Evolutionary conservation across 768 basidiomycete species (phyloP), one percentile per base, ranked within the genome.

Genomic region (Atractiella rhizophila): DNA sequence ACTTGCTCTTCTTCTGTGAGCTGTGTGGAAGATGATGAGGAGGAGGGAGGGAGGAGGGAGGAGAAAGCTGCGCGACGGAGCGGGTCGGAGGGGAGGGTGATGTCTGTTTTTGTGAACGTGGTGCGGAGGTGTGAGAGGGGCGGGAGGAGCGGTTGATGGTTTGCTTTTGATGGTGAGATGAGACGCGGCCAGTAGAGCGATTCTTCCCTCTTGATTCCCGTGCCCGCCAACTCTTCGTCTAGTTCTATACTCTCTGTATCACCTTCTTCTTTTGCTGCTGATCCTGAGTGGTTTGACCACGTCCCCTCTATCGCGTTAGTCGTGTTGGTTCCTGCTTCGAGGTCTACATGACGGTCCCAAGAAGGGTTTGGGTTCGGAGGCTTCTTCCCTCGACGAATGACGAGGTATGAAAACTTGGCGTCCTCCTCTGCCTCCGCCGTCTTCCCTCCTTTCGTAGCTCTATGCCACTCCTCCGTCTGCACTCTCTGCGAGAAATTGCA

Each of bases 151-250:
- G 35, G 48, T 49, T 27, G 47, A 55, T 40, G 28, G 45, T 44
- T 23, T 51, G 48, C 54, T n/a, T n/a, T n/a, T n/a, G 91, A 88
- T n/a, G 83, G 73, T 49, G 81, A 77, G 37, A 94, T 68, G 26
- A 96, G 66, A 40, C 91, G 70, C 28, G 88, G 81, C 88, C 88
- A 91, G 32, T 64, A 60, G 48, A 74, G 82, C 10, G 83, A 74
- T 57, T 86, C 80, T 8, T 13, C n/a, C 7, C 24, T 39, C 38
- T 12, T 39, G 2, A 28, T 25, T 11, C 39, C 41, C 9, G 30
- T 45, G 11, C 39, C 33, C 9, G 24, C 46, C 18, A 31, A 42
- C 21, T 37, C 47, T 16, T 26, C 13, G 15, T 25, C 37, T 8
- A 8, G 12, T 13, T 16, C 24, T 12, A 15, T 7, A 37, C 10